Conservation (phyloP, 2,329 filamentous ascomycete species). For the Botrytis galanthina region DNA sequence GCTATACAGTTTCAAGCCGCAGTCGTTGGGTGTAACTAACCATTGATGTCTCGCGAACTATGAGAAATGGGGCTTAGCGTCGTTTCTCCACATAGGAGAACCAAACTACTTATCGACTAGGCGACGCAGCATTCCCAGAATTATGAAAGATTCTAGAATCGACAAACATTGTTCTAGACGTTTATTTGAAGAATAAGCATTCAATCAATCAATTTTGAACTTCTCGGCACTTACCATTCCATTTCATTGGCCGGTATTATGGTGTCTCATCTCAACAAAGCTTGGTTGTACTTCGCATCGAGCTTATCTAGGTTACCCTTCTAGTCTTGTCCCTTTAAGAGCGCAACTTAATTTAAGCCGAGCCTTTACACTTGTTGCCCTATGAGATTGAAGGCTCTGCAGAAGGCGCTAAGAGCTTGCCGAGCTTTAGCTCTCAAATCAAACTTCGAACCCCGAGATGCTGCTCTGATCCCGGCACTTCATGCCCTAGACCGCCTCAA, state of each 20-base stretch:
- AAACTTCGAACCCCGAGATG: neutral
- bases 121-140: too few species aligned
- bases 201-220: neutral
- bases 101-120: neutral
- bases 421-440: neutral
- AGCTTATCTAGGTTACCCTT: neutral
- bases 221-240: neutral
- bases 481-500: neutral
- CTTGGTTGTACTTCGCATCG: neutral
- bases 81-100: too few species aligned
- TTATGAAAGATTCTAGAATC: neutral
- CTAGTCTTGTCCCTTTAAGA: neutral
- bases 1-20: neutral
- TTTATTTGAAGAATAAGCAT: neutral
- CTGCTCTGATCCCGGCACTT: neutral
- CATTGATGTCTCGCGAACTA: neutral
- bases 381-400: neutral
- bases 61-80: neutral
- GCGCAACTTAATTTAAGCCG: too few species aligned
- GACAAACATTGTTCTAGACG: neutral
- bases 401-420: neutral
- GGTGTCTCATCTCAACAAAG: neutral
- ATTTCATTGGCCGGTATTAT: neutral
- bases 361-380: neutral
- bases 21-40: too few species aligned